Conservation (phyloP, 2,329 filamentous ascomycete species). For the Aureobasidium sp. region DNA sequence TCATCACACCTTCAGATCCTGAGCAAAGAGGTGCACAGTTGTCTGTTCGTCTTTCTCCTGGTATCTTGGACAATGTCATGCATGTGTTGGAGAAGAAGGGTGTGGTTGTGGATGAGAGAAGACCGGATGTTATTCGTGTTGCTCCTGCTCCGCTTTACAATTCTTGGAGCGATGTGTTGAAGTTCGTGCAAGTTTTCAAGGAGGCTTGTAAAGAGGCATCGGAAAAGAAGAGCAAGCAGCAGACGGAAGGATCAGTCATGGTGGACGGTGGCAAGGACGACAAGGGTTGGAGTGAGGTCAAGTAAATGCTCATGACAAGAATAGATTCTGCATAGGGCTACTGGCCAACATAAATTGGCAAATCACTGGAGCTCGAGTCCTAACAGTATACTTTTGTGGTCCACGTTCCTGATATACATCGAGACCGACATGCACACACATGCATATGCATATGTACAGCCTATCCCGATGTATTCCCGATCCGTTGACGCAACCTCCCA, state of each 20-base stretch:
- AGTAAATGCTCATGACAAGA: slow-evolving; percentile 12
- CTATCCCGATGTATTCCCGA: no score
- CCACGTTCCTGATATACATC: no score
- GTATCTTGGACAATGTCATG: slow-evolving; percentile 59
- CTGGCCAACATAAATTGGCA: no score
- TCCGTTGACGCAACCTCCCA: no score
- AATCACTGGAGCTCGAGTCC: no score
- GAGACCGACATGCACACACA: no score
- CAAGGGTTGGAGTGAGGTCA: slow-evolving; percentile 25
- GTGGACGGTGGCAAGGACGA: slow-evolving; percentile 20
- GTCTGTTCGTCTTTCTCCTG: slow-evolving; percentile 60
- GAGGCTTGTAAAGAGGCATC: slow-evolving; percentile 32
- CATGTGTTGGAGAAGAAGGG: slow-evolving; percentile 56
- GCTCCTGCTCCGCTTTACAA: slow-evolving; percentile 83
- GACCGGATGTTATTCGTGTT: slow-evolving; percentile 75
- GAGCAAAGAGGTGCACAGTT: slow-evolving; percentile 67
- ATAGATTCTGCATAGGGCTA: no score
- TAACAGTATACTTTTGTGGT: no score
- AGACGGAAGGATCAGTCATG: slow-evolving; percentile 16
- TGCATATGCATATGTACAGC: no score
- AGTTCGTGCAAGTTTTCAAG: slow-evolving; percentile 48
- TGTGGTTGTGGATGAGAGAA: slow-evolving; percentile 73
- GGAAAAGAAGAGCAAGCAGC: not conserved
- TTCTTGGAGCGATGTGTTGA: slow-evolving; percentile 62
- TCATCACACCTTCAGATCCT: slow-evolving; percentile 62